Evolutionary conservation across 176 grass and related monocot genomes (phyloP).

Genomic region (Lolium rigidum): DNA sequence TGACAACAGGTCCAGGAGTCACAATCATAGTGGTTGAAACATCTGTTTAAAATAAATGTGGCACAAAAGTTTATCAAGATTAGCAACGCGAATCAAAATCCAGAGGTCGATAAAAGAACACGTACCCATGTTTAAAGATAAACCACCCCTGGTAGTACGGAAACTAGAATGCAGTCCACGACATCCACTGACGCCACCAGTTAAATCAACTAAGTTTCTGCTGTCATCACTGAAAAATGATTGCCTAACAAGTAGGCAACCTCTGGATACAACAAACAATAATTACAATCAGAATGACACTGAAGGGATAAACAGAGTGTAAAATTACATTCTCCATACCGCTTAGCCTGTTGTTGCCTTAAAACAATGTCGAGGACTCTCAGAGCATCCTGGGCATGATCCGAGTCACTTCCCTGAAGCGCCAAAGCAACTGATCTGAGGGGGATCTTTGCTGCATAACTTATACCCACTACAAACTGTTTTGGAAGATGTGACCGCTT

Average conservation of each 20-base stretch:
- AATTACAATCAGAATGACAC: constrained; percentile 41
- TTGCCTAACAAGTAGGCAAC: constrained; percentile 72
- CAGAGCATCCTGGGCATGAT: constrained; percentile 74
- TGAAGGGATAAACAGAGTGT: constrained; percentile 14
- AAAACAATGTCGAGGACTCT: constrained; percentile 88
- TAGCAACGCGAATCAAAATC: constrained; percentile 34
- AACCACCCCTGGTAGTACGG: constrained; percentile 55
- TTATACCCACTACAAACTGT: constrained; percentile 65
- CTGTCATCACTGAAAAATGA: constrained; percentile 69
- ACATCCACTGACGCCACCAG: constrained; percentile 64
- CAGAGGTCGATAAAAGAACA: constrained; percentile 32
- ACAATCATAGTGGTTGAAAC: constrained; percentile 95
- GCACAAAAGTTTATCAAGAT: constrained; percentile 24
- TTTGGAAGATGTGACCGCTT: constrained; percentile 69
- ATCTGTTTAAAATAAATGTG: constrained; percentile 56
- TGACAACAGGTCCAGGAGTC: constrained; percentile 84
- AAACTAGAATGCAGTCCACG: constrained; percentile 80
- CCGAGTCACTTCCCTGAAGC: constrained; percentile 60
- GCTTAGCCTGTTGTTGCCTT: constrained; percentile 91
- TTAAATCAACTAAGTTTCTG: constrained; percentile 75
- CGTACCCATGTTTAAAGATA: constrained; percentile 72
- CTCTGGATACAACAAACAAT: constrained; percentile 49
- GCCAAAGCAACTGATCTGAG: constrained; percentile 68
- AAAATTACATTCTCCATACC: constrained; percentile 42
- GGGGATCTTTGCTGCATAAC: constrained; percentile 77